phyloP scores from a whole-genome alignment of 306 rosid species.

The Fragaria iinumae region DNA sequence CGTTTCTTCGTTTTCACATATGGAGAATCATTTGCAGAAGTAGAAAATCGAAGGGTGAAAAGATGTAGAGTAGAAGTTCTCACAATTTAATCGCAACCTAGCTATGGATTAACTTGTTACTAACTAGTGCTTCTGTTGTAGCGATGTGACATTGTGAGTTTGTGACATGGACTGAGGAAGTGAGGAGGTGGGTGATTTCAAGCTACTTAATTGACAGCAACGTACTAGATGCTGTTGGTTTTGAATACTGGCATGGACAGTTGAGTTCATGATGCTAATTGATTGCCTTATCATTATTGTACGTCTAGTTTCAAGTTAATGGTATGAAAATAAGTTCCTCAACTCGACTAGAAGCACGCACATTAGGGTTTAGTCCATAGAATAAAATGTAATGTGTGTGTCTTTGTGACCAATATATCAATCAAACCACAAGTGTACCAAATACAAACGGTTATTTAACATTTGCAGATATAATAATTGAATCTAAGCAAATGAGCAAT shows the following conservation, averaged over 20 bases:
- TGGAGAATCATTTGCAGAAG: neutral
- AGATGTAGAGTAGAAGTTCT: neutral
- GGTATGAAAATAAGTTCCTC: neutral
- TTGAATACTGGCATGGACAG: neutral
- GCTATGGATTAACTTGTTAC: neutral
- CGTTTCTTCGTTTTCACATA: neutral
- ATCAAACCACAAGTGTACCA: no score
- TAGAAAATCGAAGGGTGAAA: neutral
- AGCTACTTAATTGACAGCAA: neutral
- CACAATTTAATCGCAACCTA: no score
- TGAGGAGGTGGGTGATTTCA: constrained; percentile 1
- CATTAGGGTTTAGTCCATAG: neutral
- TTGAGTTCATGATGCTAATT: neutral
- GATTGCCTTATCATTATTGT: neutral
- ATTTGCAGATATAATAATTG: neutral
- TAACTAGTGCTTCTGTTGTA: neutral
- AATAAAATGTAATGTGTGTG: no score
- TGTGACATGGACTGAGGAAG: neutral
- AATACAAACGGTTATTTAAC: no score
- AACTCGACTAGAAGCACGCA: neutral
- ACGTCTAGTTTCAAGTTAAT: neutral
- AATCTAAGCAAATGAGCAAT: no score
- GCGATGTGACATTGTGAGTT: neutral
- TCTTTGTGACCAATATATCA: neutral
- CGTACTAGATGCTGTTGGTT: neutral